These are phyloP conservation scores for Lepiota venenata DNA, from an alignment of 768 basidiomycete genomes.

Conservation along the genomic window DNA sequence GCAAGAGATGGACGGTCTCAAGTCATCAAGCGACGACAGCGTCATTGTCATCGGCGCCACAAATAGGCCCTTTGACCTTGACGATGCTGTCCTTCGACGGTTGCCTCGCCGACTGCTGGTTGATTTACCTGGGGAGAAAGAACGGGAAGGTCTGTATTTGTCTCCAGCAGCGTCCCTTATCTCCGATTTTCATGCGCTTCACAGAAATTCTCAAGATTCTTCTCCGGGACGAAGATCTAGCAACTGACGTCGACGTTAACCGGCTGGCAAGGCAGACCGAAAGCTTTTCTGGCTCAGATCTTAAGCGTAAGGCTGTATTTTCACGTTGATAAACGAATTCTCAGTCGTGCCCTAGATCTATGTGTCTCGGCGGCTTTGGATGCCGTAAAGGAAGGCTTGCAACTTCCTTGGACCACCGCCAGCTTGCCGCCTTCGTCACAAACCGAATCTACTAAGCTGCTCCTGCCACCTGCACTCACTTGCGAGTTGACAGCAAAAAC, in stretches of 20 bases:
- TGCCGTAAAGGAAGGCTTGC: constrained; percentile 81
- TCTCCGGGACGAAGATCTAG: constrained; percentile 75
- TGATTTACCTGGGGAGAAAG: constrained; percentile 84
- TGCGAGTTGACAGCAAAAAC: constrained; percentile 1
- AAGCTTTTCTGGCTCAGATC: constrained; percentile 89
- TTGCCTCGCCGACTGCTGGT: constrained; percentile 84
- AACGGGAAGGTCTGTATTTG: constrained; percentile 63
- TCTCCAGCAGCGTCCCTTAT: constrained; percentile 7
- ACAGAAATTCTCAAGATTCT: constrained; percentile 86
- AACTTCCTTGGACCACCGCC: constrained; percentile 69
- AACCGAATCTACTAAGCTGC: not conserved
- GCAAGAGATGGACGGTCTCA: constrained; percentile 96
- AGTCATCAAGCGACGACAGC: constrained; percentile 71
- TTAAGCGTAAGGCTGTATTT: constrained; percentile 69
- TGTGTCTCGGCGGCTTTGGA: constrained; percentile 92
- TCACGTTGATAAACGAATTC: constrained; percentile 3
- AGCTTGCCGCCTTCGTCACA: not conserved
- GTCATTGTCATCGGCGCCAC: constrained; percentile 94
- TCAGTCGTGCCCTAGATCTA: constrained; percentile 54
- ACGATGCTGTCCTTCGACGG: constrained; percentile 88
- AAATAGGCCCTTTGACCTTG: constrained; percentile 86
- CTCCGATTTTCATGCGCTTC: not conserved
- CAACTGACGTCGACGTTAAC: constrained; percentile 57
- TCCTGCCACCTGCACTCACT: not conserved
- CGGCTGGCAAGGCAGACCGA: constrained; percentile 70